phyloP scores from a whole-genome alignment of 2,329 filamentous ascomycete species.

The Penicillium sp. region DNA sequence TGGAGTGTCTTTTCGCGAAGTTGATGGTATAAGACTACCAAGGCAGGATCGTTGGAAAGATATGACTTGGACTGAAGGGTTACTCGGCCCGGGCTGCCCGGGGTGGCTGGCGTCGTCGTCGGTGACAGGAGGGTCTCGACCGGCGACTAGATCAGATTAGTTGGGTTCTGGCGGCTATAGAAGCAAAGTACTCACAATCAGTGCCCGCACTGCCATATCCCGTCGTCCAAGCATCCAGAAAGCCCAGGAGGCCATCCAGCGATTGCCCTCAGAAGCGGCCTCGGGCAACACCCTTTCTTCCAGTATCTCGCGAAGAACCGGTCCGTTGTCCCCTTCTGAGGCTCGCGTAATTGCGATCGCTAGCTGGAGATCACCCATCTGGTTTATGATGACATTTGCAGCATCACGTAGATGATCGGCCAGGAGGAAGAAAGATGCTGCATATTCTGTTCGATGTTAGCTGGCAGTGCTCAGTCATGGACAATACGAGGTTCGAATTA shows the following conservation, averaged over 20 bases:
- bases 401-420: conserved; percentile 83
- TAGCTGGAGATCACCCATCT: conserved; percentile 83
- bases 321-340: conserved; percentile 80
- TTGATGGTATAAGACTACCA: conserved; percentile 83
- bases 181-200: conserved; percentile 61
- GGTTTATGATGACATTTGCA: conserved; percentile 79
- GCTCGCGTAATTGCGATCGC: conserved; percentile 84
- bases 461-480: background rate
- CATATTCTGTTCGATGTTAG: conserved; percentile 65
- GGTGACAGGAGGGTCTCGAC: conserved; percentile 64
- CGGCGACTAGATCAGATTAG: conserved; percentile 58
- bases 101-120: conserved; percentile 45
- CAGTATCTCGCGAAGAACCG: conserved; percentile 69
- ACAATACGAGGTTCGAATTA: conserved; percentile 31
- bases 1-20: conserved; percentile 78
- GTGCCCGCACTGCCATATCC: conserved; percentile 77
- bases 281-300: conserved; percentile 74
- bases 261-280: conserved; percentile 77
- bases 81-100: conserved; percentile 58
- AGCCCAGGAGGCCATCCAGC: conserved; percentile 93
- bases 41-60: conserved; percentile 83
- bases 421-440: conserved; percentile 91
- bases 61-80: conserved; percentile 71
- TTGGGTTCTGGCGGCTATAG: background rate
- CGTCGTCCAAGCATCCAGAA: conserved; percentile 85